Conservation (phyloP, 177 flowering plant genomes). For the Vitis hybrid region DNA sequence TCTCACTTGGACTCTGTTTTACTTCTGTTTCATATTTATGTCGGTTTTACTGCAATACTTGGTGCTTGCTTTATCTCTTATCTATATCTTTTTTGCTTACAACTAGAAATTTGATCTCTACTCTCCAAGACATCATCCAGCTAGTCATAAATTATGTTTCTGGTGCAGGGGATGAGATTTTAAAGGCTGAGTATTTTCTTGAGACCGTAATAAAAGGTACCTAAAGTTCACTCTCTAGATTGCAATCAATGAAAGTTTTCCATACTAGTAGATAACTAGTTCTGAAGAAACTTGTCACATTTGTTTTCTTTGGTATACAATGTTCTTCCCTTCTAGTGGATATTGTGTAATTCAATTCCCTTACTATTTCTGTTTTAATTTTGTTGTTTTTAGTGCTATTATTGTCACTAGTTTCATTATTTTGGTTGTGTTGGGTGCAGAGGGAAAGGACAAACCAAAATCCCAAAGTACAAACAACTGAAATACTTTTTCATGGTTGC, state of each 20-base stretch:
- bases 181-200: conserved; percentile 76
- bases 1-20: not conserved
- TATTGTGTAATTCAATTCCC: too few species aligned
- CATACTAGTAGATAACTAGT: too few species aligned
- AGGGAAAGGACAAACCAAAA: too few species aligned
- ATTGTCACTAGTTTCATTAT: not conserved
- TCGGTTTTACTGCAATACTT: not conserved
- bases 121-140: not conserved
- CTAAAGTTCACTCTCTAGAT: too few species aligned
- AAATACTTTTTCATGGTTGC: conserved; percentile 23
- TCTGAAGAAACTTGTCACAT: too few species aligned
- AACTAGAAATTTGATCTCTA: not conserved
- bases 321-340: too few species aligned
- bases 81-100: not conserved
- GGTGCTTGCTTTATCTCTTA: not conserved
- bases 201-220: conserved; percentile 77
- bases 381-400: too few species aligned
- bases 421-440: not conserved
- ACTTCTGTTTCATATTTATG: not conserved
- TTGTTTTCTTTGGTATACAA: too few species aligned
- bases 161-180: conserved; percentile 60
- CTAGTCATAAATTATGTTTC: not conserved
- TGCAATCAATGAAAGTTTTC: too few species aligned
- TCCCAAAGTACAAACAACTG: not conserved
- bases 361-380: too few species aligned